Evolutionary conservation across 2,329 filamentous ascomycete species (phyloP).

Genomic region (Pezizomycotina sp.): DNA sequence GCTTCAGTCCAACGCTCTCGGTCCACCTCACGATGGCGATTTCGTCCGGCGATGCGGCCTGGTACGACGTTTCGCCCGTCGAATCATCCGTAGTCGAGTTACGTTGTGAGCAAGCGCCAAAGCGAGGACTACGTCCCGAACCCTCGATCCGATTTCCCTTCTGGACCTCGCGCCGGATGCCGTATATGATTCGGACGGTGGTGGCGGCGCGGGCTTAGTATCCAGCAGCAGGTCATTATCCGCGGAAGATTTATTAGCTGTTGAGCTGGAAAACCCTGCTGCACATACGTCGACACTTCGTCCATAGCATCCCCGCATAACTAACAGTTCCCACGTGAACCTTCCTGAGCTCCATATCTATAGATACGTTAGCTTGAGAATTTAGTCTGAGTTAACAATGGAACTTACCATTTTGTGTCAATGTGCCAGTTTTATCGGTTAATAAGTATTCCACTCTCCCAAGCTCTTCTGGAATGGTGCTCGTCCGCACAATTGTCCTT

Average conservation of each 20-base stretch:
- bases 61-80: slow-evolving; percentile 57
- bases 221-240: slow-evolving; percentile 26
- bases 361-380: slow-evolving; percentile 22
- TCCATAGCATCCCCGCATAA: slow-evolving; percentile 97
- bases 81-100: slow-evolving; percentile 73
- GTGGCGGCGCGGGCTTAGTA: slow-evolving; percentile 33
- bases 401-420: slow-evolving; percentile 64
- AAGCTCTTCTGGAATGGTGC: slow-evolving; percentile 91
- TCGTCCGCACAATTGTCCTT: slow-evolving; percentile 88
- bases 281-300: slow-evolving; percentile 73
- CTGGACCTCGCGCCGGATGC: slow-evolving; percentile 60
- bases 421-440: slow-evolving; percentile 93
- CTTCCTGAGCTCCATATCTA: slow-evolving; percentile 95
- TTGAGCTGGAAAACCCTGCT: slow-evolving; percentile 56
- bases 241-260: slow-evolving; percentile 7
- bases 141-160: slow-evolving; percentile 81
- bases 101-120: slow-evolving; percentile 94
- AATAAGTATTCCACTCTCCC: slow-evolving; percentile 91
- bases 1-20: slow-evolving; percentile 71
- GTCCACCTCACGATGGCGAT: slow-evolving; percentile 97
- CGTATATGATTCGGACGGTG: slow-evolving; percentile 36
- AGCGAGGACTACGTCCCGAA: slow-evolving; percentile 81
- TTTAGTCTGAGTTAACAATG: slow-evolving; percentile 9
- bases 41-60: slow-evolving; percentile 93
- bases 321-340: slow-evolving; percentile 96